Base-by-base conservation (phyloP, 2,329 filamentous ascomycete genomes). In the Fusarium foetens region DNA sequence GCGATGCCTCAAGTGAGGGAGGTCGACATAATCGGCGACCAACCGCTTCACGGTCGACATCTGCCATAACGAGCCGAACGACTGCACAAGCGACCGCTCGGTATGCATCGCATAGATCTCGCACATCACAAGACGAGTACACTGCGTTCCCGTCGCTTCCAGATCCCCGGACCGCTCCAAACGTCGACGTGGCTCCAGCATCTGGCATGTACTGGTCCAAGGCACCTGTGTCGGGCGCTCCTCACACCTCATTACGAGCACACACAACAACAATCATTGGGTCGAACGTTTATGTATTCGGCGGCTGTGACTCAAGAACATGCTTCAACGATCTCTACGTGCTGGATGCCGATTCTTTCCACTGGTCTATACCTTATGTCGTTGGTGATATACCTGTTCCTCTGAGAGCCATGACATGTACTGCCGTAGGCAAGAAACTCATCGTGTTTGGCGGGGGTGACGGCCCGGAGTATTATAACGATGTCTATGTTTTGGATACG, bases 151-250 rank as follows among this genome's bases (percentile, higher is more conserved):
- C 90, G 38, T 83, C 87, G n/a, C 83, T 91, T 8, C 86, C 86
- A 39, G 86, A 89, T 73, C 84, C 87, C 16, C 83, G 82, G 49
- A 86, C 86, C 31, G 88, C 88, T 3, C 86, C 89, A 10, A 87
- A 91, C 64, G 89, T 92, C 23, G 84, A 86, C 14, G 84, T 87
- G 6, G 90, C 91, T 21, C 91, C 91, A 31, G 88, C 91, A 23
- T 91, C 89, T 53, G 91, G 90, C 75, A 92, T 93, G 90, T 93
- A 93, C 82, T 92, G 91, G 90, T 91, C 89, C 58, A 86, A 85
- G 39, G 90, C 90, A 14, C 88, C 87, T 12, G 85, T 88, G n/a
- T 92, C 90, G 6, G 91, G 91, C 31, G 83, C 85, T 31, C 83
- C 89, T 42, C 89, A 90, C 76, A 87, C 88, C 21, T 86, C 88